Conservation (phyloP, 2,329 filamentous ascomycete genomes). For the Stagonosporopsis vannaccii region DNA sequence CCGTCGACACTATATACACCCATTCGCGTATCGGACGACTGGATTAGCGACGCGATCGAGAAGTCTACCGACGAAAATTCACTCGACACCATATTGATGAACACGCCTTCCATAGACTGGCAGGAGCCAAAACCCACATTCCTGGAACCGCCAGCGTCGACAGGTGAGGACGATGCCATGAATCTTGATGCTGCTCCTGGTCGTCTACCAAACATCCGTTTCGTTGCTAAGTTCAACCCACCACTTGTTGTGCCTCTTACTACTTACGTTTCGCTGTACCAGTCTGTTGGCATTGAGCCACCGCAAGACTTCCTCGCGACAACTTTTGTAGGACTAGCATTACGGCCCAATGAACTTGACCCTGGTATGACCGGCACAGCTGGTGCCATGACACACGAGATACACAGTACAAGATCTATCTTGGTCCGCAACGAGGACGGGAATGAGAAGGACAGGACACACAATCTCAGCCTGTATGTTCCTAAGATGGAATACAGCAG, state of each 20-base stretch:
- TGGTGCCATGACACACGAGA: conserved; percentile 55
- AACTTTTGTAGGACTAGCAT: conserved; percentile 60
- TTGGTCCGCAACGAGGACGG: conserved; percentile 44
- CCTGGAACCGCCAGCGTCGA: conserved; percentile 36
- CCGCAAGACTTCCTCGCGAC: conserved; percentile 60
- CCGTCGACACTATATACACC: conserved; percentile 61
- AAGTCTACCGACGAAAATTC: conserved; percentile 57
- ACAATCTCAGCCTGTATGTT: conserved; percentile 70
- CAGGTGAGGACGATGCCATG: conserved; percentile 60
- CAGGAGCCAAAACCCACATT: conserved; percentile 73
- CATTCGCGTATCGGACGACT: conserved; percentile 74
- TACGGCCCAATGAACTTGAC: conserved; percentile 57
- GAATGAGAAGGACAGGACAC: conserved; percentile 37
- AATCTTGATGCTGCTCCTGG: conserved; percentile 61
- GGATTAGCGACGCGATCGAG: conserved; percentile 73
- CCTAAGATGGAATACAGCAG: conserved; percentile 77
- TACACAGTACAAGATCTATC: conserved; percentile 60
- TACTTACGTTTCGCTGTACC: conserved; percentile 69
- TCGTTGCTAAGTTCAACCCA: conserved; percentile 77
- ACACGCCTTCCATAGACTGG: conserved; percentile 68
- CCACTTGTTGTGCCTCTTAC: conserved; percentile 73
- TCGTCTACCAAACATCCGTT: conserved; percentile 74
- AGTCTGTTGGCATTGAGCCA: conserved; percentile 65
- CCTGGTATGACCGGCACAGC: conserved; percentile 59
- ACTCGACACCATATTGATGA: conserved; percentile 51